A percentile compares a stretch with the other conserved stretches of the same genome.
phyloP scores from a whole-genome alignment of 2,329 filamentous ascomycete species.

The Stemphylium vesicarium region DNA sequence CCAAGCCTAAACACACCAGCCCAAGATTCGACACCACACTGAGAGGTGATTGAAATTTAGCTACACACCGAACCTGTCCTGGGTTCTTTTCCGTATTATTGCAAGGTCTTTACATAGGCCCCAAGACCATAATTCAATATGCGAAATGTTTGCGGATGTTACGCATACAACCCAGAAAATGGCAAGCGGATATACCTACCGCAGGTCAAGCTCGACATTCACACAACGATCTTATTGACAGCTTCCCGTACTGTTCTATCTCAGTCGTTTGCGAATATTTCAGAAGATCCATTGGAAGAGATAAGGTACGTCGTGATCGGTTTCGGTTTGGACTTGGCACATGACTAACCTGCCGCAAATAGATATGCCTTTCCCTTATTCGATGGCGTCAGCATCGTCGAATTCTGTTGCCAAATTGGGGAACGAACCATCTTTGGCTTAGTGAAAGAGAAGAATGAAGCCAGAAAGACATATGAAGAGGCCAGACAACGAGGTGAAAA shows the following conservation, averaged over 20 bases:
- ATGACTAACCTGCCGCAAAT: neutral
- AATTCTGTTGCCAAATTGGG: slow-evolving; percentile 7
- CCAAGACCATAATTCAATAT: neutral
- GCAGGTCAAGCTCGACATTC: slow-evolving; percentile 4
- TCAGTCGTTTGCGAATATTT: slow-evolving; percentile 5
- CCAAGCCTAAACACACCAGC: too few species aligned
- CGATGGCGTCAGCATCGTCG: slow-evolving; percentile 11
- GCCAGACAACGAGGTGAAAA: slow-evolving; percentile 3
- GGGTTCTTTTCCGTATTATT: neutral
- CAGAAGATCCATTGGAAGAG: neutral
- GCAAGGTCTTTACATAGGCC: neutral
- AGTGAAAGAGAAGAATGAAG: slow-evolving; percentile 9
- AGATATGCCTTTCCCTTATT: slow-evolving; percentile 12
- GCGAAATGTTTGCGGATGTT: slow-evolving; percentile 4
- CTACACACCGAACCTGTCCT: too few species aligned
- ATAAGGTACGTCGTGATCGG: neutral
- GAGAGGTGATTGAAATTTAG: too few species aligned
- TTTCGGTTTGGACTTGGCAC: too few species aligned
- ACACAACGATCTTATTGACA: slow-evolving; percentile 5
- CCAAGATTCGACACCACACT: too few species aligned
- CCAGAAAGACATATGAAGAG: slow-evolving; percentile 7
- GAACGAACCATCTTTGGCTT: slow-evolving; percentile 10
- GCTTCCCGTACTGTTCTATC: slow-evolving; percentile 5
- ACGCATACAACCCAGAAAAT: neutral
- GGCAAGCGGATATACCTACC: slow-evolving; percentile 4